Base-by-base conservation (phyloP, 331 rosid species). In the Dryas integrifolia region DNA sequence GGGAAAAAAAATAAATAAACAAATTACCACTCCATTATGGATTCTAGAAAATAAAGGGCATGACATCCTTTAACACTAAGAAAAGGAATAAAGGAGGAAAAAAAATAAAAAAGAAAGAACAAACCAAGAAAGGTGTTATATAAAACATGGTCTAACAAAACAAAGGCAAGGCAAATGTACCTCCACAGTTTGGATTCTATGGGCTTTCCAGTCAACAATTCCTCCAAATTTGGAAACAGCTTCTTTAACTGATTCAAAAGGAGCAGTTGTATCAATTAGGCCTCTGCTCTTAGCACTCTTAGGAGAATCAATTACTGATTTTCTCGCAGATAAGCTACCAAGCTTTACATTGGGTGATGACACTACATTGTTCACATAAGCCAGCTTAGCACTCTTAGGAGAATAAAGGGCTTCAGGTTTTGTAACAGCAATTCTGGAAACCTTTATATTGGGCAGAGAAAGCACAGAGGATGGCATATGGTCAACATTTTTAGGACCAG, bases 171-270 rank as follows among this genome's bases (percentile, higher is more conserved):
- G 46, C 9, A 76, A 62, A 60, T 48, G 72, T 86, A 87, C 99
- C 99, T 95, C 98, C 62, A 90, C 96, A 41, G 93, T 90, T 77
- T 88, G 96, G 70, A 88, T 78, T 82, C 85, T 90, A 69, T 95
- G 99, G 72, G 98, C 98, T 83, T 95, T 95, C 99, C 99, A 95
- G 80, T 95, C 98, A 75, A 92, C 97, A 86, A 95, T 92, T 70
- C 98, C 98, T 74, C 99, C 99, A 82, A 87, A 92, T 81, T 90
- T 95, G 57, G 97, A 90, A 77, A 95, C 99, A 66, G 98, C 99
- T 82, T 87, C 97, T 83, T 95, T 95, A 76, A 90, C 98, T 62
- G 99, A 95, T 76, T 95, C 98, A 81, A 92, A 87, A 30, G 98
- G 99, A 58, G 97, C 81, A 30, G 92, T 73, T 24, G 98, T 90